phyloP scores from a whole-genome alignment of 495 filamentous ascomycete genomes.

The Echria macrotheca region DNA sequence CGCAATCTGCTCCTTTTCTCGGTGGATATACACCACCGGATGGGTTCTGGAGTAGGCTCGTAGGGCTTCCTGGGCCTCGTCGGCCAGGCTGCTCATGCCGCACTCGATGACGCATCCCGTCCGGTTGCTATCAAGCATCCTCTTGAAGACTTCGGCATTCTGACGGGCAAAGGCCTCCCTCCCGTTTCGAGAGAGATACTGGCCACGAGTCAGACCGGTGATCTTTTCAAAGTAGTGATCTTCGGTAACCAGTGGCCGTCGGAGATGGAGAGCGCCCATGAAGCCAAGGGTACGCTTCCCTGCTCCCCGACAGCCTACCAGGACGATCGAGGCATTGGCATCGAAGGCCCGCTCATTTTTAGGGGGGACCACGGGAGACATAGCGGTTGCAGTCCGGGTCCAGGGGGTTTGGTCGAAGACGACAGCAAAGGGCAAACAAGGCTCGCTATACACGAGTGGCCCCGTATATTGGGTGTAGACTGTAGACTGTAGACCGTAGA shows the following conservation, averaged over 20 bases:
- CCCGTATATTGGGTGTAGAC: too few species aligned
- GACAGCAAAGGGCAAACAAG: neutral
- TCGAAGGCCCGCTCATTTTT: slow-evolving; percentile 48
- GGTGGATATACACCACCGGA: slow-evolving; percentile 68
- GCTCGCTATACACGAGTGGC: too few species aligned
- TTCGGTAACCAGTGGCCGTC: slow-evolving; percentile 63
- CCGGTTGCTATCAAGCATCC: slow-evolving; percentile 60
- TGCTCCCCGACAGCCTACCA: slow-evolving; percentile 69
- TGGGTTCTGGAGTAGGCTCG: slow-evolving; percentile 56
- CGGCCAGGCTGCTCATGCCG: slow-evolving; percentile 49
- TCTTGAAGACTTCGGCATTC: slow-evolving; percentile 57
- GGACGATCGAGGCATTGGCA: slow-evolving; percentile 61
- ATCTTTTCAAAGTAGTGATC: slow-evolving; percentile 65
- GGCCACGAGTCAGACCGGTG: slow-evolving; percentile 56
- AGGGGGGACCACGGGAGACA: slow-evolving; percentile 26
- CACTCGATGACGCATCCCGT: slow-evolving; percentile 68
- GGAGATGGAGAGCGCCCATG: slow-evolving; percentile 67
- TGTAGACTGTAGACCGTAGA: too few species aligned
- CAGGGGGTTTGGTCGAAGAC: neutral
- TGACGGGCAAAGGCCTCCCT: slow-evolving; percentile 55
- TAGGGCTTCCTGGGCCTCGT: slow-evolving; percentile 53
- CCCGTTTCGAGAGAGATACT: slow-evolving; percentile 57
- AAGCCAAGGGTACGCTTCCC: slow-evolving; percentile 74
- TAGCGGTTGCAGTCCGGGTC: slow-evolving; percentile 1
- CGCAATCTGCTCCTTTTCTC: slow-evolving; percentile 62